These are phyloP conservation scores for Didymella pomorum DNA, from an alignment of 2,329 filamentous ascomycete species.

Conservation along the genomic window DNA sequence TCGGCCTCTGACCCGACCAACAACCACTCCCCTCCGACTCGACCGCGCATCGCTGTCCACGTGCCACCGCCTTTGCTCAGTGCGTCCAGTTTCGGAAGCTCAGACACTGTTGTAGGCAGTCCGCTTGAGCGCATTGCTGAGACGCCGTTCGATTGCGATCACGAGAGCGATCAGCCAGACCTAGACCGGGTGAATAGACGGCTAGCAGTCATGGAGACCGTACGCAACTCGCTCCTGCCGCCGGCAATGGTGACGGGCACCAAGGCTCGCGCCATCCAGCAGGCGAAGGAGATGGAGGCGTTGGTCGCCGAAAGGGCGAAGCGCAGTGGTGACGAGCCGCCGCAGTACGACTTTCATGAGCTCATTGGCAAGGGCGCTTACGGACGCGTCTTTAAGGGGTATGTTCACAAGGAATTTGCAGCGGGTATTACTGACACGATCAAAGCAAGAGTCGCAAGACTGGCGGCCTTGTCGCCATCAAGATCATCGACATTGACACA, in stretches of 20 bases:
- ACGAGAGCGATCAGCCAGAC: constrained; percentile 16
- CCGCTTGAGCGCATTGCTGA: constrained; percentile 39
- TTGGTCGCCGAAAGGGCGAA: constrained; percentile 69
- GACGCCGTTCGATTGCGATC: constrained; percentile 31
- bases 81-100: constrained; percentile 28
- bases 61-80: constrained; percentile 24
- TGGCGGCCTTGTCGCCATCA: constrained; percentile 71
- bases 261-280: constrained; percentile 69
- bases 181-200: constrained; percentile 15
- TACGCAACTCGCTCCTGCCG: constrained; percentile 35
- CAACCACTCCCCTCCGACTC: constrained; percentile 20
- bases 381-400: constrained; percentile 75
- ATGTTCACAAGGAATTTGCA: constrained; percentile 24
- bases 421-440: constrained; percentile 27
- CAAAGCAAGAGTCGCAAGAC: constrained; percentile 51
- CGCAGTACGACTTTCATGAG: constrained; percentile 73
- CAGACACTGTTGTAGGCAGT: constrained; percentile 23
- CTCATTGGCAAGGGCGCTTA: constrained; percentile 79
- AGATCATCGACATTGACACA: constrained; percentile 86
- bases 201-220: constrained; percentile 40
- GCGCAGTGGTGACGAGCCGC: constrained; percentile 66
- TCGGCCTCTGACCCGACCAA: constrained; percentile 37
- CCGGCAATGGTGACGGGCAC: constrained; percentile 49
- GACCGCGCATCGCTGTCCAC: constrained; percentile 9
- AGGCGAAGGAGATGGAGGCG: constrained; percentile 74